Conservation (phyloP, 75 land plant species). For the Larix kaempferi region DNA sequence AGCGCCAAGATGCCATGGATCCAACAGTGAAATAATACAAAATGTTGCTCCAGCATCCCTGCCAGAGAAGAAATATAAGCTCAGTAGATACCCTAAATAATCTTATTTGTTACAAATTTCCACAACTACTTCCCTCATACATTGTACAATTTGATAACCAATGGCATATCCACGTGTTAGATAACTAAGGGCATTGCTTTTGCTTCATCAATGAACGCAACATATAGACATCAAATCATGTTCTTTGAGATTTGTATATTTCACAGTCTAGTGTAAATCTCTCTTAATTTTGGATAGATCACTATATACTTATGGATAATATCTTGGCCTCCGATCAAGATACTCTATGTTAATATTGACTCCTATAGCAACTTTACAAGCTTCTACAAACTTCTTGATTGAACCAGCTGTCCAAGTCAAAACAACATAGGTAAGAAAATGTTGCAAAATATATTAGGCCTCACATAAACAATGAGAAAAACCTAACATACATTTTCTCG, state of each 20-base stretch:
- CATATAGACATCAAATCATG: not conserved
- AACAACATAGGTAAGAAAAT: too few relatives aligned
- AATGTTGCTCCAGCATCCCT: not conserved
- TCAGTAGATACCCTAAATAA: not conserved
- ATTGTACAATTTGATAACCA: not conserved
- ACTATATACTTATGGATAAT: slow-evolving; percentile 92
- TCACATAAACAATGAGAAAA: too few relatives aligned
- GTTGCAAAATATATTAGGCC: too few relatives aligned
- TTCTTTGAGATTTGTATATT: slow-evolving; percentile 56
- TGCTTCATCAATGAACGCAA: slow-evolving; percentile 3
- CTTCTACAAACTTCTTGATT: too few relatives aligned
- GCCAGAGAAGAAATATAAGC: not conserved
- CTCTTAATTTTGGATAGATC: slow-evolving; percentile 70
- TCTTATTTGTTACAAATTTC: slow-evolving; percentile 5
- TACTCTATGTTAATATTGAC: too few relatives aligned
- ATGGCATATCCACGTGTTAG: not conserved
- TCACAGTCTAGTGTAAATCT: slow-evolving; percentile 83
- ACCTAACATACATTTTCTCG: too few relatives aligned
- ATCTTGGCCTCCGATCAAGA: slow-evolving; percentile 77
- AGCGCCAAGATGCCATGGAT: too few relatives aligned
- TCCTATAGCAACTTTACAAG: too few relatives aligned
- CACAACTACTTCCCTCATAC: not conserved
- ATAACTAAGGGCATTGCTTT: slow-evolving; percentile 7
- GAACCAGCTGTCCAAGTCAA: too few relatives aligned
- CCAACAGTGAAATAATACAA: not conserved